Percentiles rank a stretch among this genome's conserved stretches.
These are phyloP conservation scores for Galerina sulciceps DNA, from an alignment of 768 basidiomycete genomes.

Conservation along the genomic window DNA sequence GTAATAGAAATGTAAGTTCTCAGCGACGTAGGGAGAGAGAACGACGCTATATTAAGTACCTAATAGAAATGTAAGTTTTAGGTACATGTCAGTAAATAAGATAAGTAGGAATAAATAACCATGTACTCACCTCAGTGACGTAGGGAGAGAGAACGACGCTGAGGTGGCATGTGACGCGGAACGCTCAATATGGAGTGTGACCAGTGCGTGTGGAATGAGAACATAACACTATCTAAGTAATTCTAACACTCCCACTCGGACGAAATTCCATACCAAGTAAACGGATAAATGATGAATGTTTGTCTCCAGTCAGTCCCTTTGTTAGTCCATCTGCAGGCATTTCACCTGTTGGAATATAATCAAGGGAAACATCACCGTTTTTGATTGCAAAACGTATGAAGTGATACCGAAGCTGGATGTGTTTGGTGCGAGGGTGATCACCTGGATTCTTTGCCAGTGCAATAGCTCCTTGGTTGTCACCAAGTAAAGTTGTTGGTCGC, in stretches of 20 bases:
- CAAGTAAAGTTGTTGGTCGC: slow-evolving; percentile 11
- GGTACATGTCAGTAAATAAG: too few species aligned
- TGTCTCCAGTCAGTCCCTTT: slow-evolving; percentile 14
- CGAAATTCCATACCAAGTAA: slow-evolving; percentile 30
- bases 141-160: too few species aligned
- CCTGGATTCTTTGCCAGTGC: slow-evolving; percentile 21
- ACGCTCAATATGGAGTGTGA: too few species aligned
- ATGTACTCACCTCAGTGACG: too few species aligned
- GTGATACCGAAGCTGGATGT: slow-evolving; percentile 40
- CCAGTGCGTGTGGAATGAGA: too few species aligned
- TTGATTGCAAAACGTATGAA: slow-evolving; percentile 29
- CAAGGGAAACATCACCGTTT: slow-evolving; percentile 2
- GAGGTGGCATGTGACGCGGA: too few species aligned
- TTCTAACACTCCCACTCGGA: slow-evolving; percentile 24
- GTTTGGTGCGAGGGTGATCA: slow-evolving; percentile 36
- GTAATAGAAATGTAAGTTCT: too few species aligned
- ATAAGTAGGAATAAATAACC: too few species aligned
- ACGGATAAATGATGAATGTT: slow-evolving; percentile 18
- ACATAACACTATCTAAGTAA: too few species aligned
- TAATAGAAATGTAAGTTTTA: too few species aligned
- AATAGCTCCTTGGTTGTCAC: slow-evolving; percentile 30
- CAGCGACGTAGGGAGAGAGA: too few species aligned
- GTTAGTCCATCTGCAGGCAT: slow-evolving; percentile 22
- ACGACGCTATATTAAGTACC: too few species aligned
- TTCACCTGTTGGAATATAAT: slow-evolving; percentile 18